phyloP scores from a whole-genome alignment of 768 basidiomycete genomes.

The Amanita rubescens region DNA sequence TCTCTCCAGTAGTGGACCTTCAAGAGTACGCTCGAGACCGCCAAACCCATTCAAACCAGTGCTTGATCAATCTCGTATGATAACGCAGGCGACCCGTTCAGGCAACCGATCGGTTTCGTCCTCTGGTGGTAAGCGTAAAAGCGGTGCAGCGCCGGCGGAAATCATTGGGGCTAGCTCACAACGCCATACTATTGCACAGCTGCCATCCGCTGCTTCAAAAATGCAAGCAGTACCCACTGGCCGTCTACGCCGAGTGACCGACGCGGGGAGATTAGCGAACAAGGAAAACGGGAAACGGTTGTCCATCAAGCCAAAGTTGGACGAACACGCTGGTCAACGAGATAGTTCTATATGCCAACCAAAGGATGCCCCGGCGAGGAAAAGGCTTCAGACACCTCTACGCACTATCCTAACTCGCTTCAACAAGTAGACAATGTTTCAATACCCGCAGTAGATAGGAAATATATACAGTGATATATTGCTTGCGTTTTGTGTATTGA shows the following conservation, averaged over 20 bases:
- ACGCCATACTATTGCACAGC: slow-evolving; percentile 1
- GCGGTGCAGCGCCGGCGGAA: neutral
- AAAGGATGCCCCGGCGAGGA: neutral
- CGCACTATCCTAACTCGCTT: slow-evolving; percentile 7
- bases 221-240: neutral
- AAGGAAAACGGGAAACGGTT: slow-evolving; percentile 4
- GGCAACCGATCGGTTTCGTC: neutral
- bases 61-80: neutral
- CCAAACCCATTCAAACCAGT: slow-evolving; percentile 3
- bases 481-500: neutral
- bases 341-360: neutral
- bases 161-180: neutral
- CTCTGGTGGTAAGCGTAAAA: neutral
- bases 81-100: neutral
- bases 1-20: neutral
- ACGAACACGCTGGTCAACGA: slow-evolving; percentile 4
- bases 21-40: neutral
- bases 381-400: slow-evolving; percentile 1
- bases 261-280: neutral
- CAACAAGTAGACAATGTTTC: neutral
- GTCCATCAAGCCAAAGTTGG: neutral
- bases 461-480: neutral
- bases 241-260: neutral
- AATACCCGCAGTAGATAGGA: neutral
- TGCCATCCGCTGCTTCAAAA: neutral